These are phyloP conservation scores for Diplodia corticola DNA, from an alignment of 2,329 filamentous ascomycete genomes.

Conservation along the genomic window DNA sequence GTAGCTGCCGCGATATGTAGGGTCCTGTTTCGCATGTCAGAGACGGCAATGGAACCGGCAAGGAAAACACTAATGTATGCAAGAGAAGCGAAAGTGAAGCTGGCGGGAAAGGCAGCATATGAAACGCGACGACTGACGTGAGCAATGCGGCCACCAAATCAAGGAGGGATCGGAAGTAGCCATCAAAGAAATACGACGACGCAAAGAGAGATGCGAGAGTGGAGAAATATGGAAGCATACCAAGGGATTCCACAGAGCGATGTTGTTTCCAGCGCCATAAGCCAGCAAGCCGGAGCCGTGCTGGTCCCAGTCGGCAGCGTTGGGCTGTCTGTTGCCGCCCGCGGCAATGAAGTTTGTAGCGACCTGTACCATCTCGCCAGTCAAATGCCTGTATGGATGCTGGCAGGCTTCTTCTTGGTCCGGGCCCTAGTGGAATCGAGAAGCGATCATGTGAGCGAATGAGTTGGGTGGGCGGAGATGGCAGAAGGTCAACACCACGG, in stretches of 20 bases:
- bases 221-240: slow-evolving; percentile 51
- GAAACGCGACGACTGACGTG: background rate
- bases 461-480: background rate
- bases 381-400: too few species aligned
- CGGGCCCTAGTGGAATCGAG: background rate
- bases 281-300: slow-evolving; percentile 68
- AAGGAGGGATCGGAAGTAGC: background rate
- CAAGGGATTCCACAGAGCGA: slow-evolving; percentile 82
- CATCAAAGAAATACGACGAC: background rate
- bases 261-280: slow-evolving; percentile 84
- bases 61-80: background rate
- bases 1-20: slow-evolving; percentile 59
- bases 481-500: slow-evolving; percentile 18
- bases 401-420: background rate
- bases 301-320: slow-evolving; percentile 83
- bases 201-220: background rate
- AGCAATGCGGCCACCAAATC: background rate
- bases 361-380: slow-evolving; percentile 6
- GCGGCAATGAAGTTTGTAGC: slow-evolving; percentile 63
- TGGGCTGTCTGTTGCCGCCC: slow-evolving; percentile 87
- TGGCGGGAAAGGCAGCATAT: background rate
- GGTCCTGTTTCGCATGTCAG: slow-evolving; percentile 30
- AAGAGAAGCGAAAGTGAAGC: background rate
- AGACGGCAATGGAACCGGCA: too few species aligned
- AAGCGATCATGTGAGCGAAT: slow-evolving; percentile 7